Base-by-base conservation (phyloP, 768 basidiomycete genomes). In the Leccinum rimulosum region DNA sequence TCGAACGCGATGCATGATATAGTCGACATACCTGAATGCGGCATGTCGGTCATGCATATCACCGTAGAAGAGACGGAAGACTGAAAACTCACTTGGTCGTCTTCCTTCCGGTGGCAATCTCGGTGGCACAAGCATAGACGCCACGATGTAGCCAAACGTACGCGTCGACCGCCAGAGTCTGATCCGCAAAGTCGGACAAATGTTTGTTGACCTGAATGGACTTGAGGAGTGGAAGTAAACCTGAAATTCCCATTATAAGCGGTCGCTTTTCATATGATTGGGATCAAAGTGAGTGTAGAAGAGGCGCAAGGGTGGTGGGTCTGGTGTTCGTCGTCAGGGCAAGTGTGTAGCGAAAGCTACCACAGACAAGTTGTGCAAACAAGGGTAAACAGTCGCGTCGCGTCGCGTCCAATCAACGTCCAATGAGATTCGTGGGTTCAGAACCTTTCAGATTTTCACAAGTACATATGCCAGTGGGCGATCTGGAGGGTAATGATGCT, bases 101-200 rank as follows among this genome's bases (percentile, higher is more conserved):
- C 56, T 73, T 76, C 72, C 85, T 88, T 15, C 94, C 94, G 0
- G 86, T 91, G 11, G 93, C 95, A 48, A 99, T 74, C 61, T 98
- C 94, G 11, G 89, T 84, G 50, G 96, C 90, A 75, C 97, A 99
- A 1, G 89, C 80, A 70, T 91, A 94, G 7, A 91, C 85, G 8
- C 95, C 96, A 66, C 87, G 84, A 68, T 95, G 93, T 40, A 95
- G 77, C 93, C 93, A 95, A 57, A 94, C 95, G 72, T 99, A 99
- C 45, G 87, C 95, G 76, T 98, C 96, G 43, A 98, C 87, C 1
- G 92, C 96, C 36, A 98, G 75, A 2, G 87, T 92, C 70, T 94
- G 85, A 14, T 92, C 94, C 50, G 83, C 74, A 69, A 89, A 93
- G 57, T 95, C 91, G 3, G 86, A 88, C 56, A 98, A 82, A 64